Conservation (phyloP, 2,329 filamentous ascomycete genomes). For the Pseudonectria buxi region DNA sequence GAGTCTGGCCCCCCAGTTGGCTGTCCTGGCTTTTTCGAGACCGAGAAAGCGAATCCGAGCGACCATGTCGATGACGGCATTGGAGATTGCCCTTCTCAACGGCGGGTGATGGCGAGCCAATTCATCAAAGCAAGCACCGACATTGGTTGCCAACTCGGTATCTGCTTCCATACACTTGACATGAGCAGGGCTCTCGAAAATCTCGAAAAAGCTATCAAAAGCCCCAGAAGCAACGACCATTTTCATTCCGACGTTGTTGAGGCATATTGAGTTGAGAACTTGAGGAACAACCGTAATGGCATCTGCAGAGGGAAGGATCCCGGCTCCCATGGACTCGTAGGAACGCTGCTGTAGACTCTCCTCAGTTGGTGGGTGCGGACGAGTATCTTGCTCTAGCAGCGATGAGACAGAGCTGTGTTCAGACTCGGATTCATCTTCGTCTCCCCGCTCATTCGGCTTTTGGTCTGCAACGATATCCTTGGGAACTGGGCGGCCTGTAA, state of each 20-base stretch:
- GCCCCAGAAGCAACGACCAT: constrained; percentile 79
- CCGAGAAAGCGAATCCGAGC: constrained; percentile 71
- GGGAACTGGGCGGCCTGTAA: constrained; percentile 52
- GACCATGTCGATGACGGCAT: constrained; percentile 84
- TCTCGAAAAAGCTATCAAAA: constrained; percentile 82
- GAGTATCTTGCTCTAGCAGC: constrained; percentile 28
- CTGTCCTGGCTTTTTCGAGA: constrained; percentile 58
- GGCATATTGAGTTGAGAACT: constrained; percentile 86
- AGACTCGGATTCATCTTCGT: constrained; percentile 30
- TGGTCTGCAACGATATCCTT: constrained; percentile 22
- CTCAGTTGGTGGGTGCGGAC: constrained; percentile 47
- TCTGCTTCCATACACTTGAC: constrained; percentile 78
- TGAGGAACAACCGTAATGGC: constrained; percentile 81
- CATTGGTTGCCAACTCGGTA: constrained; percentile 57
- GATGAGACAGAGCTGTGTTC: constrained; percentile 34
- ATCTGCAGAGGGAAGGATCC: constrained; percentile 81
- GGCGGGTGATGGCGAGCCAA: constrained; percentile 87
- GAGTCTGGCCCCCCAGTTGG: constrained; percentile 73
- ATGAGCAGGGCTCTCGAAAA: constrained; percentile 91
- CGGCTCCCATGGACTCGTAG: constrained; percentile 48
- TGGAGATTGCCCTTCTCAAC: constrained; percentile 71
- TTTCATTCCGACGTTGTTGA: constrained; percentile 82
- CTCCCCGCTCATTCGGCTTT: constrained; percentile 25
- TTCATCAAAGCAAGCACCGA: constrained; percentile 88
- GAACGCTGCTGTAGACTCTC: constrained; percentile 42